A percentile compares a stretch with the other conserved stretches of the same genome.
Evolutionary conservation across 257 asterid species (phyloP).

Genomic region (Solanum raphanifolium): DNA sequence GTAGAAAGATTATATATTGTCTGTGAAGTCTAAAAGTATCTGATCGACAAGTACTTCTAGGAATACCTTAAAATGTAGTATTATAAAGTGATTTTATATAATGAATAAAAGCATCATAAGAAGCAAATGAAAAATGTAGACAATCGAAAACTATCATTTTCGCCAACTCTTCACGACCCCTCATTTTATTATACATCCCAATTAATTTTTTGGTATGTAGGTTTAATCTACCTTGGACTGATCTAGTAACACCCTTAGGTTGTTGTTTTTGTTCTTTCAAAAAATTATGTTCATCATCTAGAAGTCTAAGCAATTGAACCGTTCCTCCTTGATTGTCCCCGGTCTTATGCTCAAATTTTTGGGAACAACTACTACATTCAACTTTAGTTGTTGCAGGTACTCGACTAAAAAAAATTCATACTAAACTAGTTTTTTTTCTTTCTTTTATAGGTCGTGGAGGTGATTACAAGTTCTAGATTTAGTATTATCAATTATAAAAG

Average conservation of each 20-base stretch:
- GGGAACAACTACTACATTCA: background rate
- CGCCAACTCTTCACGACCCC: background rate
- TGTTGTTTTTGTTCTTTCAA: background rate
- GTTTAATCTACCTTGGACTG: background rate
- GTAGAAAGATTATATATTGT: background rate
- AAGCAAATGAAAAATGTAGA: background rate
- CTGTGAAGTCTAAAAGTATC: background rate
- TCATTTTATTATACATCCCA: background rate
- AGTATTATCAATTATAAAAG: no score
- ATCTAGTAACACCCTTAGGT: no score
- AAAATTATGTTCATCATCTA: background rate
- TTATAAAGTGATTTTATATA: background rate
- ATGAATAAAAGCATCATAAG: background rate
- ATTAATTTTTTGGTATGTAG: background rate
- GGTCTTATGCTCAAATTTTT: background rate
- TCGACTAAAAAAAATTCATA: background rate
- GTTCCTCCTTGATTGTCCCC: background rate
- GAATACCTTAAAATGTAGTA: background rate
- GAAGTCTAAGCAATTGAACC: background rate
- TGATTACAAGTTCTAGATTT: no score
- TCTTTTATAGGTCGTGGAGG: background rate
- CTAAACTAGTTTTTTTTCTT: background rate
- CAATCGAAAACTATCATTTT: background rate
- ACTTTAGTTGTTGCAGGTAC: background rate
- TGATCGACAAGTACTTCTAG: background rate